Percentiles rank a stretch among this genome's conserved stretches.
Conservation (phyloP, 2,329 filamentous ascomycete species). For the Ceratocystis diversiconidia region DNA sequence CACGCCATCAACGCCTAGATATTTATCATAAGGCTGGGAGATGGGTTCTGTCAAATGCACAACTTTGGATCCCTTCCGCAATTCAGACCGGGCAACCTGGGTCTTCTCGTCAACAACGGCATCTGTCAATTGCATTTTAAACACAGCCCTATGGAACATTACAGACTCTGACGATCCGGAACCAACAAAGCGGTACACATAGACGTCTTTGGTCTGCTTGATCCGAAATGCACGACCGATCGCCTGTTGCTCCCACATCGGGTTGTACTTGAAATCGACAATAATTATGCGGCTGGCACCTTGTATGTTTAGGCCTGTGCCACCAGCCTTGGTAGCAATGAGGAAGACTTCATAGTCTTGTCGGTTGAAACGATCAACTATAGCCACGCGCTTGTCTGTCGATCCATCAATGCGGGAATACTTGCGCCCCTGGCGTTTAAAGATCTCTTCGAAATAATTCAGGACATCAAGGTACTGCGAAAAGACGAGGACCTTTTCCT, state of each 20-base stretch:
- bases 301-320: constrained; percentile 68
- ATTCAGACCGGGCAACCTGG: constrained; percentile 50
- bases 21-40: constrained; percentile 6
- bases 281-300: constrained; percentile 77
- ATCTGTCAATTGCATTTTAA: constrained; percentile 67
- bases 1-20: constrained; percentile 8
- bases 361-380: constrained; percentile 56
- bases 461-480: constrained; percentile 58
- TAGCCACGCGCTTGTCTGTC: constrained; percentile 44
- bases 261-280: constrained; percentile 72
- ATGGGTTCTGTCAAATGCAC: not conserved
- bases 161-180: constrained; percentile 68
- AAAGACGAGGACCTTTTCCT: constrained; percentile 71
- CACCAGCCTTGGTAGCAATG: constrained; percentile 72
- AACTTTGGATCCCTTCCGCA: constrained; percentile 25
- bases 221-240: constrained; percentile 76
- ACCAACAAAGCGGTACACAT: constrained; percentile 67
- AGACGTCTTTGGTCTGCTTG: constrained; percentile 66
- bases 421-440: constrained; percentile 35
- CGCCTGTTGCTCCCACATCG: constrained; percentile 70
- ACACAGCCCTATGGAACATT: constrained; percentile 59
- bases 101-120: constrained; percentile 77
- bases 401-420: constrained; percentile 53
- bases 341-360: constrained; percentile 48
- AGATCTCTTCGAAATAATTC: constrained; percentile 49